These are phyloP conservation scores for Physcomitrellopsis africana DNA, from an alignment of 225 moss, liverwort and hornwort species.

Conservation along the genomic window DNA sequence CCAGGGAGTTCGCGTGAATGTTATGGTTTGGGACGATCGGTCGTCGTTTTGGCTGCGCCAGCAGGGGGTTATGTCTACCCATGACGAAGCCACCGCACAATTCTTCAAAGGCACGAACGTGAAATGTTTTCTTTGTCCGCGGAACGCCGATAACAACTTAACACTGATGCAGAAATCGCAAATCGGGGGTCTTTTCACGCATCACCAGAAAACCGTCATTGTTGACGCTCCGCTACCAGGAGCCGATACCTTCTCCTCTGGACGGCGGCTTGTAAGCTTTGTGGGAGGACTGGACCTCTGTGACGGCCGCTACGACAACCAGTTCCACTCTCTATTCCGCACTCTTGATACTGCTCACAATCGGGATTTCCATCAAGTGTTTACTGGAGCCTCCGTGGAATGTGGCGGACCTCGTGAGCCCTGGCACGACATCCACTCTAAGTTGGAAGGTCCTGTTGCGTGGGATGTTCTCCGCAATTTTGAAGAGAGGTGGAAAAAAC, in stretches of 20 bases:
- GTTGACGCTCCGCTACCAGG: conserved; percentile 75
- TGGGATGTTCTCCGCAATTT: conserved; percentile 85
- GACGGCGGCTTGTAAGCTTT: conserved; percentile 65
- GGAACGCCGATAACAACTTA: conserved; percentile 4
- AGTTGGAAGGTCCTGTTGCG: conserved; percentile 84
- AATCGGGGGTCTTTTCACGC: conserved; percentile 84
- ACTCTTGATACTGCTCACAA: conserved; percentile 62
- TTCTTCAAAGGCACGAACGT: conserved; percentile 55
- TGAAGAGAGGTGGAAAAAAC: conserved; percentile 81
- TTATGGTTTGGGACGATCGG: conserved; percentile 88
- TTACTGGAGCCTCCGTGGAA: too few species aligned
- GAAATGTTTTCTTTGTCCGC: conserved; percentile 14
- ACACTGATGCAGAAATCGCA: conserved; percentile 46
- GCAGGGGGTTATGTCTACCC: conserved; percentile 83
- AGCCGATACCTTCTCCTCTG: conserved; percentile 30
- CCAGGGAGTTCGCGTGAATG: conserved; percentile 78
- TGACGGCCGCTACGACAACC: conserved; percentile 80
- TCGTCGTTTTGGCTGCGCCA: conserved; percentile 67
- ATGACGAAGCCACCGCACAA: conserved; percentile 71
- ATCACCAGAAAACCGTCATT: conserved; percentile 77
- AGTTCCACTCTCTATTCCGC: conserved; percentile 63
- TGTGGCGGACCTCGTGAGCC: conserved; percentile 77
- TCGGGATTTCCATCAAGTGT: conserved; percentile 62
- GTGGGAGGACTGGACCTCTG: conserved; percentile 84
- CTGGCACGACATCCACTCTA: conserved; percentile 90